Percentiles rank a stretch among this genome's conserved stretches.
phyloP scores from a whole-genome alignment of 768 basidiomycete genomes.

The Exsudoporus frostii region DNA sequence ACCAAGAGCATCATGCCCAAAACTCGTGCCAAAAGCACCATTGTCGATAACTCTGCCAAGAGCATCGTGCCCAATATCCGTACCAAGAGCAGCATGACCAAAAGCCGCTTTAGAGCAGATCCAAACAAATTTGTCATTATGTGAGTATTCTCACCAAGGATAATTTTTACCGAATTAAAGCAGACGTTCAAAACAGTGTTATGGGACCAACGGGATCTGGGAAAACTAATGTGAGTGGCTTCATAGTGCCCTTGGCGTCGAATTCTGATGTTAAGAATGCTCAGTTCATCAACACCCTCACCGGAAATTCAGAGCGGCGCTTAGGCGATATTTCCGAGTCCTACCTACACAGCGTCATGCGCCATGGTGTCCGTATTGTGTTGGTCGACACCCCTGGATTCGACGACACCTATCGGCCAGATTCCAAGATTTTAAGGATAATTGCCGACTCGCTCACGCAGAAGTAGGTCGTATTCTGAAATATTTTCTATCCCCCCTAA shows the following conservation, averaged over 20 bases:
- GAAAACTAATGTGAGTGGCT: conserved; percentile 19
- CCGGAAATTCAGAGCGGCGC: background rate
- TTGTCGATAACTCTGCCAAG: too few relatives aligned
- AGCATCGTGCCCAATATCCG: too few relatives aligned
- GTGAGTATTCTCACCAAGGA: background rate
- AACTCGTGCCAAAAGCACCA: too few relatives aligned
- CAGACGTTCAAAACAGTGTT: background rate
- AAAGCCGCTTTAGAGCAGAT: background rate
- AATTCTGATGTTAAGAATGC: background rate
- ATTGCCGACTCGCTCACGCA: conserved; percentile 20
- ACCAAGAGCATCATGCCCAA: background rate
- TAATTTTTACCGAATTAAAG: background rate
- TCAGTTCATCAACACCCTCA: conserved; percentile 16
- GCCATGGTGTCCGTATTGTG: conserved; percentile 8
- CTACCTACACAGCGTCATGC: conserved; percentile 11
- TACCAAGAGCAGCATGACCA: too few relatives aligned
- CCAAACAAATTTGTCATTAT: conserved; percentile 11
- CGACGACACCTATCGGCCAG: conserved; percentile 18
- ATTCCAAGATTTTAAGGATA: conserved; percentile 5
- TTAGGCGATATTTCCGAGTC: conserved; percentile 14
- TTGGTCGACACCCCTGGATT: conserved; percentile 23
- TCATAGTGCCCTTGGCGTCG: background rate
- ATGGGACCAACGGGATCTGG: conserved; percentile 28
- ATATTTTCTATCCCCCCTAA: background rate
- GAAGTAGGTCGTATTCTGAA: conserved; percentile 6